These are phyloP conservation scores for Colletotrichum lini DNA, from an alignment of 2,329 filamentous ascomycete species.

Conservation along the genomic window DNA sequence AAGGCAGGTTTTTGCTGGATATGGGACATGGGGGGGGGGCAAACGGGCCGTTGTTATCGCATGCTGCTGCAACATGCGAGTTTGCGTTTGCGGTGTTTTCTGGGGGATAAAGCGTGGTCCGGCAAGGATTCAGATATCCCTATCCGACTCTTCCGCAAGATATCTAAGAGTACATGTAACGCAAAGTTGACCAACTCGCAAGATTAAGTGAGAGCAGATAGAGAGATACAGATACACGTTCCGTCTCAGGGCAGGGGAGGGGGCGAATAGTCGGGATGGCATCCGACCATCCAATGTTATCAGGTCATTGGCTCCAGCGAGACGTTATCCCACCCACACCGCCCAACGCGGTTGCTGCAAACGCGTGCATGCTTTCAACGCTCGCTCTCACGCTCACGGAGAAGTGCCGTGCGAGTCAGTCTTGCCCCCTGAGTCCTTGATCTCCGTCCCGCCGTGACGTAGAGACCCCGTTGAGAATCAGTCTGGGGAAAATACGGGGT, in stretches of 20 bases:
- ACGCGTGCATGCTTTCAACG: not conserved
- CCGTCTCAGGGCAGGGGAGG: too few relatives aligned
- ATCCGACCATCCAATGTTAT: not conserved
- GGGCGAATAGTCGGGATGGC: not conserved
- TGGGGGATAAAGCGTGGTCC: not conserved
- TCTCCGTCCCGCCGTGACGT: conserved; percentile 36
- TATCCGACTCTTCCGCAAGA: not conserved
- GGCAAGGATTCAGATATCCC: not conserved
- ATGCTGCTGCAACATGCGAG: not conserved
- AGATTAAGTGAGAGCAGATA: not conserved
- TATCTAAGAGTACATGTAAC: not conserved
- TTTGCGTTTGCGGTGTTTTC: not conserved
- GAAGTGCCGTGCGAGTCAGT: conserved; percentile 32
- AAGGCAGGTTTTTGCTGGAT: not conserved
- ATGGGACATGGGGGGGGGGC: not conserved
- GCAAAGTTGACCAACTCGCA: not conserved
- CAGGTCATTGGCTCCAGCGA: not conserved
- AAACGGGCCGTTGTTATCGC: conserved; percentile 2
- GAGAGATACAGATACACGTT: not conserved
- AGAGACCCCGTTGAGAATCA: conserved; percentile 15
- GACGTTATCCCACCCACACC: not conserved
- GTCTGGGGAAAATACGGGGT: conserved; percentile 40
- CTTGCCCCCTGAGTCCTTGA: conserved; percentile 29
- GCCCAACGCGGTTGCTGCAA: not conserved
- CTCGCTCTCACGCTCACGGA: not conserved